Conservation (phyloP, 192 early-diverging fungal genomes). For the Dimargaris cristalligena region DNA sequence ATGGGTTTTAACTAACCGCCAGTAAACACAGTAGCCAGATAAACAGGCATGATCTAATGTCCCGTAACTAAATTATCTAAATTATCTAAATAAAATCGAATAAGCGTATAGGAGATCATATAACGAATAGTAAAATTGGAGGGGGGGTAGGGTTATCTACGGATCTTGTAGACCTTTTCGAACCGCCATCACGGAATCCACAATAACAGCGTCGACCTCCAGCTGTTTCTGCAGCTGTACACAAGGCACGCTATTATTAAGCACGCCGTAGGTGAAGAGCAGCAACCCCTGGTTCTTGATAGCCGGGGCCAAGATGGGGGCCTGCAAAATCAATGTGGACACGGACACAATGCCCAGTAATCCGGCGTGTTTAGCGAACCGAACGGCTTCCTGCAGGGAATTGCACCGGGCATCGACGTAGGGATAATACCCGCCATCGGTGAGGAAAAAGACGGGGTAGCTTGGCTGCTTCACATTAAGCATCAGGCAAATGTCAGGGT, state of each 20-base stretch:
- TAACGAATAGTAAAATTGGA: neutral
- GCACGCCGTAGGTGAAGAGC: slow-evolving; percentile 69
- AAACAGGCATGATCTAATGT: no score
- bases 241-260: slow-evolving; percentile 56
- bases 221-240: slow-evolving; percentile 52
- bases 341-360: slow-evolving; percentile 68
- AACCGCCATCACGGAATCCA: slow-evolving; percentile 42
- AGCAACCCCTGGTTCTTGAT: slow-evolving; percentile 52
- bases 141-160: neutral
- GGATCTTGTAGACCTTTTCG: slow-evolving; percentile 20
- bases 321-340: slow-evolving; percentile 52
- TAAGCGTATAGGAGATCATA: no score
- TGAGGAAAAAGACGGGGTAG: slow-evolving; percentile 84
- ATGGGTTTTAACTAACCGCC: no score
- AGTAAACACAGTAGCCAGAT: no score
- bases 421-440: slow-evolving; percentile 54
- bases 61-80: no score
- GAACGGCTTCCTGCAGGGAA: slow-evolving; percentile 57
- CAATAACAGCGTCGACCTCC: slow-evolving; percentile 80
- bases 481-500: slow-evolving; percentile 73
- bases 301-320: slow-evolving; percentile 48
- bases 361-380: slow-evolving; percentile 52
- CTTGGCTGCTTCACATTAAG: slow-evolving; percentile 72
- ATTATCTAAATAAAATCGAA: no score
- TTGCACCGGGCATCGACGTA: slow-evolving; percentile 70